Percentiles rank a stretch among this genome's conserved stretches.
These are phyloP conservation scores for Galerina sulciceps DNA, from an alignment of 768 basidiomycete species.

Conservation along the genomic window DNA sequence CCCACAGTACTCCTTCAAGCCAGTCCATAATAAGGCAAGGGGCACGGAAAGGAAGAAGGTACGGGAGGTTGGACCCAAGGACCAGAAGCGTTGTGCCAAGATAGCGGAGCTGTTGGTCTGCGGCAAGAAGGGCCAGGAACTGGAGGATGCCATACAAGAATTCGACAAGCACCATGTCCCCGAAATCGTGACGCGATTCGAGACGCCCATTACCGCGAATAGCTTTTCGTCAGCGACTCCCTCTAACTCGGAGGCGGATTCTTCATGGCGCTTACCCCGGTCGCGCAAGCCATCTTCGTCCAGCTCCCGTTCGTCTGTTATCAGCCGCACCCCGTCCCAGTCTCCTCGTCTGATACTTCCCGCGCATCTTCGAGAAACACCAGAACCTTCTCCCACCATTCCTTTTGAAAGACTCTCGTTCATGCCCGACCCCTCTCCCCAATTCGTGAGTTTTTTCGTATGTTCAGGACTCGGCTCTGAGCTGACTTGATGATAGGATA, in stretches of 20 bases:
- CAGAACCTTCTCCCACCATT: conserved; percentile 1
- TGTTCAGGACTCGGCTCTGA: neutral
- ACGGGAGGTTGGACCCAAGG: conserved; percentile 66
- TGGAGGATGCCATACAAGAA: conserved; percentile 57
- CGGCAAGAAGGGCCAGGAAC: conserved; percentile 58
- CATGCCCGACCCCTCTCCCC: conserved; percentile 39
- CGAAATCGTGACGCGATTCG: conserved; percentile 72
- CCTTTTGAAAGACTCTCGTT: conserved; percentile 35
- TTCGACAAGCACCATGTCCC: conserved; percentile 58
- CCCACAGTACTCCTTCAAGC: conserved; percentile 77
- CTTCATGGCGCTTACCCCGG: conserved; percentile 5
- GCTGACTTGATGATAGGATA: conserved; percentile 32
- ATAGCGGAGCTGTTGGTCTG: conserved; percentile 67
- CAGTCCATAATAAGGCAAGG: conserved; percentile 53
- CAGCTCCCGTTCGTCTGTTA: neutral
- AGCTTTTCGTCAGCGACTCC: conserved; percentile 24
- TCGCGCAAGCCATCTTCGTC: neutral
- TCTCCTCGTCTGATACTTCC: neutral
- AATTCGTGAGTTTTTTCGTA: conserved; percentile 43
- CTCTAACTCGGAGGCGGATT: conserved; percentile 21
- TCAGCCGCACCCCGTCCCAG: conserved; percentile 4
- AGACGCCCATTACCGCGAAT: conserved; percentile 70
- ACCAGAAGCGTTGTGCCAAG: conserved; percentile 65
- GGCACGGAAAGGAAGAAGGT: conserved; percentile 56
- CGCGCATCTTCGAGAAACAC: conserved; percentile 1